Conservation (phyloP, 176 grass and related monocot genomes). For the Alopecurus myosuroides region DNA sequence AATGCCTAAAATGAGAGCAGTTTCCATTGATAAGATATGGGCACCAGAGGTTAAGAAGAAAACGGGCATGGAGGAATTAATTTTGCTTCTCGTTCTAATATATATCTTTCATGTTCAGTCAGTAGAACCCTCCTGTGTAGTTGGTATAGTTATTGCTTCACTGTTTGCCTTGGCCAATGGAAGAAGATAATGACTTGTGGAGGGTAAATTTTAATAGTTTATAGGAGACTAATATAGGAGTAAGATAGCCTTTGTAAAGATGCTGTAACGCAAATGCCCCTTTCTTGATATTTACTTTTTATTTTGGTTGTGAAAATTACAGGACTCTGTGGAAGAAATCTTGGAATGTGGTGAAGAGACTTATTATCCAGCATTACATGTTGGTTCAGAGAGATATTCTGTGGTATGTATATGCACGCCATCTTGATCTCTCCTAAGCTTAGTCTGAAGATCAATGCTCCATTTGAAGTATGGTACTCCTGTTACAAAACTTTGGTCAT, state of each 20-base stretch:
- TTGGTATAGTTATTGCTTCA: not conserved
- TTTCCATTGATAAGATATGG: not conserved
- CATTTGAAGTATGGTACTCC: not conserved
- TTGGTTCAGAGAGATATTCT: slow-evolving; percentile 51
- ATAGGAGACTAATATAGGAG: not conserved
- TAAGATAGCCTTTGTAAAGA: not conserved
- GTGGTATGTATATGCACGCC: slow-evolving; percentile 48
- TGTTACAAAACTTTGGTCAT: not conserved
- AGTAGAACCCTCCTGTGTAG: not conserved
- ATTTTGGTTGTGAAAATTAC: slow-evolving; percentile 30
- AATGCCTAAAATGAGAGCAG: not conserved
- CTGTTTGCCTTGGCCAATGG: not conserved
- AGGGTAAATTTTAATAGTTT: not conserved
- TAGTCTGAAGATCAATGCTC: not conserved
- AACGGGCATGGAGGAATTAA: not conserved
- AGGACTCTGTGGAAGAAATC: slow-evolving; percentile 37
- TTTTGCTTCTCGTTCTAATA: not conserved
- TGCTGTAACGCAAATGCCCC: not conserved
- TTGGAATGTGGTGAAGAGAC: slow-evolving; percentile 87
- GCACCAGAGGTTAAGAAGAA: not conserved
- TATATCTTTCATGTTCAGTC: not conserved
- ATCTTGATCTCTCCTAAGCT: slow-evolving; percentile 1
- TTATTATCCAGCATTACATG: slow-evolving; percentile 90
- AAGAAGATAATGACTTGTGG: not conserved
- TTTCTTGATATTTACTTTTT: slow-evolving; percentile 25